These are phyloP conservation scores for Moesziomyces sp. DNA, from an alignment of 1,284 basidiomycete species.

Conservation along the genomic window DNA sequence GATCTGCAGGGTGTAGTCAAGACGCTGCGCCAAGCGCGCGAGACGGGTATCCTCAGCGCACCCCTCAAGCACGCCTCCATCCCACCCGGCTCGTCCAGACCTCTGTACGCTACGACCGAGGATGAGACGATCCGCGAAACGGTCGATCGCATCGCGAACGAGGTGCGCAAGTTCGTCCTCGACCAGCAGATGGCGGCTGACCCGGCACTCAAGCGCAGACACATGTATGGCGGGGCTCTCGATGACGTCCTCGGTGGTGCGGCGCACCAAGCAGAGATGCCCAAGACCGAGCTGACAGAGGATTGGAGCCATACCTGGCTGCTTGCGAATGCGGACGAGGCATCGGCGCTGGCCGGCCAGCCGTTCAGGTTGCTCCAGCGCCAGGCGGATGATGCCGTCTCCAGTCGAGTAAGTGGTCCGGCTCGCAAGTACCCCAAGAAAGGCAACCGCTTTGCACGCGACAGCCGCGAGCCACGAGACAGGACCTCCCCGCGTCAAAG, in stretches of 20 bases:
- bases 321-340: slow-evolving; percentile 24
- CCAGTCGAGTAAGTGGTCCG: background rate
- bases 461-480: background rate
- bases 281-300: background rate
- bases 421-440: background rate
- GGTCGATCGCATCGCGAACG: slow-evolving; percentile 43
- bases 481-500: no score
- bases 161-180: slow-evolving; percentile 36
- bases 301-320: slow-evolving; percentile 33
- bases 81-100: background rate
- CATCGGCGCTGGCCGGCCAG: slow-evolving; percentile 17
- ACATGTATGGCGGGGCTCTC: background rate
- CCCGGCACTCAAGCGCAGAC: background rate
- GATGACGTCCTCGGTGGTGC: slow-evolving; percentile 1
- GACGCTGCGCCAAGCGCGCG: slow-evolving; percentile 35
- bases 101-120: slow-evolving; percentile 8
- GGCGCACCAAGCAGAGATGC: background rate
- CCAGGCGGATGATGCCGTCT: background rate
- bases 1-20: slow-evolving; percentile 40
- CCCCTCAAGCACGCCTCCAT: slow-evolving; percentile 4
- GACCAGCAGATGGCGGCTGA: slow-evolving; percentile 16
- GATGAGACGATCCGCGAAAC: slow-evolving; percentile 47
- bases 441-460: background rate
- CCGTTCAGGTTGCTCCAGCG: slow-evolving; percentile 19
- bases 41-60: slow-evolving; percentile 37